These are phyloP conservation scores for Trifolium pratense DNA, from an alignment of 306 rosid genomes.

Conservation along the genomic window DNA sequence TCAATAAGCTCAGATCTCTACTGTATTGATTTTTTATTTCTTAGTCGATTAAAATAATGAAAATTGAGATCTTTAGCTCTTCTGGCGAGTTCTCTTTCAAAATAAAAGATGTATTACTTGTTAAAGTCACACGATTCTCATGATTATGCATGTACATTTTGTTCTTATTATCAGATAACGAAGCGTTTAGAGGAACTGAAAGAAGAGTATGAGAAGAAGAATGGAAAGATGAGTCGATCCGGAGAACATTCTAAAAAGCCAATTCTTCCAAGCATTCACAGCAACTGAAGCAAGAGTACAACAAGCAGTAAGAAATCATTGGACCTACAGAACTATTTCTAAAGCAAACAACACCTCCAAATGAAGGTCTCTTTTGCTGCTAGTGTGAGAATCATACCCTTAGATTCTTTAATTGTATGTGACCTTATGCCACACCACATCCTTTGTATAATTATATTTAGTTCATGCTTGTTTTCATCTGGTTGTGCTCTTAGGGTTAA, in stretches of 20 bases:
- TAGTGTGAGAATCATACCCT: slow-evolving; percentile 28
- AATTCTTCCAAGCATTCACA: slow-evolving; percentile 31
- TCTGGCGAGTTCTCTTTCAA: no score
- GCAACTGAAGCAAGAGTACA: slow-evolving; percentile 32
- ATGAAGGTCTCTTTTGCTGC: slow-evolving; percentile 9
- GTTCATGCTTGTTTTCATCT: slow-evolving; percentile 5
- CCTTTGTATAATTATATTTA: slow-evolving; percentile 24
- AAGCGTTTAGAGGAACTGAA: slow-evolving; percentile 75
- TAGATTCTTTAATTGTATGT: slow-evolving; percentile 7
- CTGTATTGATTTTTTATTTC: no score
- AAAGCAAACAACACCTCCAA: background rate
- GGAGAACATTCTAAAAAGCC: slow-evolving; percentile 44
- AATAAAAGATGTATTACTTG: background rate
- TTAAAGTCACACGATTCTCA: background rate
- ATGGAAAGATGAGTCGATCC: slow-evolving; percentile 51
- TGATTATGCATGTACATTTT: background rate
- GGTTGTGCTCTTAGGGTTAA: slow-evolving; percentile 15
- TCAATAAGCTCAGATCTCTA: no score
- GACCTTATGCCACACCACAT: slow-evolving; percentile 6
- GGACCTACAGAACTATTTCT: slow-evolving; percentile 12
- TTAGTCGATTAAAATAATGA: no score
- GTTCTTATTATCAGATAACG: slow-evolving; percentile 60
- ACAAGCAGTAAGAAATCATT: background rate
- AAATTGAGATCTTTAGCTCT: no score
- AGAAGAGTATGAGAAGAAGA: slow-evolving; percentile 70